phyloP scores from a whole-genome alignment of 2,329 filamentous ascomycete genomes.

The Alternaria longipes region DNA sequence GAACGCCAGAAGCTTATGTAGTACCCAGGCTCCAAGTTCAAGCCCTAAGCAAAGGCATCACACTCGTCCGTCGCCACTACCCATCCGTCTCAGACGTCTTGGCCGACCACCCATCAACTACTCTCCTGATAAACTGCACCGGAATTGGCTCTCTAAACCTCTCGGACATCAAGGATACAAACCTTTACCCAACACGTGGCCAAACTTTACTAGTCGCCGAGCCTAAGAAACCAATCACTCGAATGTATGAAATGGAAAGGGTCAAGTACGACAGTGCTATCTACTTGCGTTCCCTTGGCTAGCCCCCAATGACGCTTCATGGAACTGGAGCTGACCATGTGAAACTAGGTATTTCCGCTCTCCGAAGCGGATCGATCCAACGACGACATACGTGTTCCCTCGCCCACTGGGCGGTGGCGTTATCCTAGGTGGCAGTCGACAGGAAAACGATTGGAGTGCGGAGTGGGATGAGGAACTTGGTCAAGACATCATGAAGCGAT shows the following conservation, averaged over 20 bases:
- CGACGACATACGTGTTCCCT: slow-evolving; percentile 58
- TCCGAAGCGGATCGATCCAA: slow-evolving; percentile 53
- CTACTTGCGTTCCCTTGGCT: background rate
- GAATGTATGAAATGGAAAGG: slow-evolving; percentile 48
- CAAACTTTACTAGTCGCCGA: slow-evolving; percentile 79
- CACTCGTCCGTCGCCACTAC: slow-evolving; percentile 57
- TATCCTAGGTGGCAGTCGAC: slow-evolving; percentile 83
- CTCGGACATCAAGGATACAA: slow-evolving; percentile 81
- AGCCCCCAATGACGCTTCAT: background rate
- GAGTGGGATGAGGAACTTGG: slow-evolving; percentile 80
- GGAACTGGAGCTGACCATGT: background rate
- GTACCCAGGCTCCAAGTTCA: slow-evolving; percentile 60
- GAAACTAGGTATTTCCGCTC: slow-evolving; percentile 49
- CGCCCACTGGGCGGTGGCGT: slow-evolving; percentile 74
- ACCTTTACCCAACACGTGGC: slow-evolving; percentile 77
- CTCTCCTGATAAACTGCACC: slow-evolving; percentile 84
- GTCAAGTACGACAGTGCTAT: slow-evolving; percentile 12
- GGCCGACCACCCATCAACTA: slow-evolving; percentile 66
- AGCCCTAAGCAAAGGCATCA: slow-evolving; percentile 76
- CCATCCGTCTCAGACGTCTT: slow-evolving; percentile 76
- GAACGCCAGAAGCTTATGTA: background rate
- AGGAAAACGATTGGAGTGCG: slow-evolving; percentile 81
- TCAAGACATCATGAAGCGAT: slow-evolving; percentile 81
- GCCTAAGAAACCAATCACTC: slow-evolving; percentile 49
- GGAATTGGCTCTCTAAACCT: slow-evolving; percentile 79